Evolutionary conservation across 2,329 filamentous ascomycete species (phyloP).

Genomic region (Bertia moriformis): DNA sequence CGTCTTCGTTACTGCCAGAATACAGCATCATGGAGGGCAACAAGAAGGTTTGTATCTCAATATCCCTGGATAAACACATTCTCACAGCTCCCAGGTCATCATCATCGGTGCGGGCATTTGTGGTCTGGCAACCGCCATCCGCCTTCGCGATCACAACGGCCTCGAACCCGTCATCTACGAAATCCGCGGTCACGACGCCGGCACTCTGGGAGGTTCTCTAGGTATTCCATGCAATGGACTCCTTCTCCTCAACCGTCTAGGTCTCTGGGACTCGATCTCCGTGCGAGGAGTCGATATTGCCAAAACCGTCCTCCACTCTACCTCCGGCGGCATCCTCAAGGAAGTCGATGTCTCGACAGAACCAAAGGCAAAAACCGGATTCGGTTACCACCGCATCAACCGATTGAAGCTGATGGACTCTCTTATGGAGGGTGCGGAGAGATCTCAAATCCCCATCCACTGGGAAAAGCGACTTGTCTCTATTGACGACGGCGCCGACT

Average conservation of each 20-base stretch:
- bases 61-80: too few relatives aligned
- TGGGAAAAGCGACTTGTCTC: constrained; percentile 9
- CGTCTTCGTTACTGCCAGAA: too few relatives aligned
- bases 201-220: not conserved
- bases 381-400: constrained; percentile 13
- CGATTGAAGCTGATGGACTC: constrained; percentile 12
- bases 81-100: too few relatives aligned
- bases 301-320: too few relatives aligned
- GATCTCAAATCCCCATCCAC: constrained; percentile 10
- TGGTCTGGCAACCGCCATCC: not conserved
- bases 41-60: too few relatives aligned
- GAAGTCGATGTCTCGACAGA: too few relatives aligned
- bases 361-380: constrained; percentile 12
- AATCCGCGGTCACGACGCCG: not conserved
- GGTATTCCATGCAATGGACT: not conserved
- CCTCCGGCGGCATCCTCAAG: too few relatives aligned
- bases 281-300: too few relatives aligned
- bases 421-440: constrained; percentile 9
- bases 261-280: too few relatives aligned
- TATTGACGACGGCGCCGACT: constrained; percentile 9
- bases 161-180: not conserved
- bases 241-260: not conserved
- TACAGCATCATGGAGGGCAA: too few relatives aligned
- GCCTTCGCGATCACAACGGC: not conserved
- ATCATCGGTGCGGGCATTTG: not conserved